phyloP scores from a whole-genome alignment of 1,139 yeast genomes.

The Komagataea norvegica region DNA sequence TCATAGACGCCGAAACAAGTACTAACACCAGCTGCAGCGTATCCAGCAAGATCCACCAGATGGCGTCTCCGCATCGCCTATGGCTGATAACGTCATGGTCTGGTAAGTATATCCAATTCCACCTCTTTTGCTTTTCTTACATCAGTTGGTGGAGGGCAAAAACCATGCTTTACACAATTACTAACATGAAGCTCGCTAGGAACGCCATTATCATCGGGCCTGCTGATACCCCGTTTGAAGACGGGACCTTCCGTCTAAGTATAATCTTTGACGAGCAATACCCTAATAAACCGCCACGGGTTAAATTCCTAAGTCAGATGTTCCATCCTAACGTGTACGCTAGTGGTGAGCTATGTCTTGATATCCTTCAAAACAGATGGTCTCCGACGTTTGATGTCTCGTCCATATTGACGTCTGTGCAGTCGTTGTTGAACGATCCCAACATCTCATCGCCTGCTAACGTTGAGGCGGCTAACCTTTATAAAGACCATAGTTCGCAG shows the following conservation, averaged over 20 bases:
- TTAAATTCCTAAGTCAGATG: slow-evolving; percentile 88
- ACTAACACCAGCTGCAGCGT: slow-evolving; percentile 40
- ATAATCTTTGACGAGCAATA: slow-evolving; percentile 94
- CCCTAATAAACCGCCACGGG: slow-evolving; percentile 95
- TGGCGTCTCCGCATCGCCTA: slow-evolving; percentile 95
- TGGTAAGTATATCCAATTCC: slow-evolving; percentile 42
- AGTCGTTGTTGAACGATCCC: slow-evolving; percentile 88
- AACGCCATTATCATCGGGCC: slow-evolving; percentile 98
- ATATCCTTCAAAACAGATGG: slow-evolving; percentile 95
- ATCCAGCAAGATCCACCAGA: slow-evolving; percentile 98
- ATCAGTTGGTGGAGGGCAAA: not conserved
- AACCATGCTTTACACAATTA: slow-evolving; percentile 1
- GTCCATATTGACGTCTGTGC: slow-evolving; percentile 84
- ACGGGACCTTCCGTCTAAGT: slow-evolving; percentile 87
- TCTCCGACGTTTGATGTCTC: slow-evolving; percentile 98
- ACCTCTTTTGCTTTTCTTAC: too few relatives aligned
- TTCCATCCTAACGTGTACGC: slow-evolving; percentile 98
- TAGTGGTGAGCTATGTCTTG: slow-evolving; percentile 91
- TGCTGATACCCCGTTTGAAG: slow-evolving; percentile 95
- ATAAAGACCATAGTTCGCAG: slow-evolving; percentile 91
- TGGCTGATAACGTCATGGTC: slow-evolving; percentile 94
- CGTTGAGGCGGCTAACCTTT: slow-evolving; percentile 94
- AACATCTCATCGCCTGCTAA: slow-evolving; percentile 96
- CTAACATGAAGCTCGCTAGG: slow-evolving; percentile 28
- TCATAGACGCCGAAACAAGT: not conserved